Base-by-base conservation (phyloP, 495 filamentous ascomycete genomes). In the Pseudomonodictys pantanalensis region DNA sequence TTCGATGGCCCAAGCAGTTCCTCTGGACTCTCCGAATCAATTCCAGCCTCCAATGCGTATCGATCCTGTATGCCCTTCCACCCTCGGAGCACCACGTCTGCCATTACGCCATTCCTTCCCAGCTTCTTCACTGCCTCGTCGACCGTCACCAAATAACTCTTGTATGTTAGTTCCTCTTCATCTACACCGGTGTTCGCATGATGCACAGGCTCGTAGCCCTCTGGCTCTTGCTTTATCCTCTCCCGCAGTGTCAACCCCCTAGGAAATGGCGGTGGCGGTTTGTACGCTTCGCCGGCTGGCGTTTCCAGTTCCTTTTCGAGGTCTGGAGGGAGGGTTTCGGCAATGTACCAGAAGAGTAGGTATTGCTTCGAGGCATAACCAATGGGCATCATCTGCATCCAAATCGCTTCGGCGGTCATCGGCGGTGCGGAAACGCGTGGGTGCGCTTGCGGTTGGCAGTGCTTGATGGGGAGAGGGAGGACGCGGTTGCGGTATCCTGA, bases 331-430 rank as follows among this genome's bases (percentile, higher is more conserved):
- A 80, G 61, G 1, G 77, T 80, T 54, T 80, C 77, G 9, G 76
- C 75, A 28, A 77, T 73, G 61, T 77, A 79, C 77, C 77, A 80
- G 54, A 73, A 78, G 2, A 78, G 67, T 5, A 80, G 54, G 56
- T 80, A 80, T 59, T 79, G 77, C 12, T 26, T 46, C 7, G 55
- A 60, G 0, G 44, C 38, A 18, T 60, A 23, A 0, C 38, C 53
- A 52, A 74, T 30, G 1, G 74, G 74, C 17, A 69, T 35, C 24
- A 79, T 24, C 51, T 79, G 73, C 25, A 66, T 74, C 75, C 75
- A 78, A 12, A 78, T 52, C 0, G 77, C 70, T 56, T 79, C 77
- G 1, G 65, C 73, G 12, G 65, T 72, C 32, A 72, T 72, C 3
- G 45, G 50, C 5, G 60, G 44, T 46, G 53, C 38, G 23, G 58